Base-by-base conservation (phyloP, 768 basidiomycete species). In the Amanita brunnescens region DNA sequence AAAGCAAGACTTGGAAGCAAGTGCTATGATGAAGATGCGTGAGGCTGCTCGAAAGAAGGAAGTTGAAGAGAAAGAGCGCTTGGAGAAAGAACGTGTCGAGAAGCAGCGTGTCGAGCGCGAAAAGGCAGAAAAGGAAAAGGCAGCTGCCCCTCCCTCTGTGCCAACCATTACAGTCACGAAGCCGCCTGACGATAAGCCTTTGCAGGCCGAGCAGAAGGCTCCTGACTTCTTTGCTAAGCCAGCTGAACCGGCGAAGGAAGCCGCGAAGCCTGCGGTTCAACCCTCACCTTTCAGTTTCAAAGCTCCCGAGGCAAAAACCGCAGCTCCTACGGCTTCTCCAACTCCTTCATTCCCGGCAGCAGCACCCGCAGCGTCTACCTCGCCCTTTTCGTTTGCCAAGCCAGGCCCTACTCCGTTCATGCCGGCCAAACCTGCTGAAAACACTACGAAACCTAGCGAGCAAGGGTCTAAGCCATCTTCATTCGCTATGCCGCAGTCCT, bases 1-100 rank as follows among this genome's bases (percentile, higher is more conserved):
- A 64, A 90, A 88, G 54, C 87, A 91, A 63, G 87, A 91, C 57
- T 64, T 87, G 26, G 88, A 91, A 59, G 88, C 88, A 2, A 78
- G 79, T 38, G 85, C 87, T 20, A 83, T 91, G 76, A 77, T 77
- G 59, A 83, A 76, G 60, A 78, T 91, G 58, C 73, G 87, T 44
- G 72, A 75, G 49, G 70, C 70, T 10, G 74, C 67, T 51, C 62
- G 63, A 47, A 68, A 68, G 55, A 76, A 74, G 58, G 67, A 79
- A 64, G 61, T 72, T 67, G 69, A 67, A 32, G 66, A 67, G 51
- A 66, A 61, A 41, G 77, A 70, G 58, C 55, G 45, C 30, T 51
- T 53, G 29, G 60, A 59, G 48, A 64, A 60, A 54, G 62, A 67
- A 45, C 61, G 59, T 16, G 40, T 52, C 12, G 68, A 69, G 55